Conservation (phyloP, 345 rosid species). For the Eucalyptus erythrocorys region DNA sequence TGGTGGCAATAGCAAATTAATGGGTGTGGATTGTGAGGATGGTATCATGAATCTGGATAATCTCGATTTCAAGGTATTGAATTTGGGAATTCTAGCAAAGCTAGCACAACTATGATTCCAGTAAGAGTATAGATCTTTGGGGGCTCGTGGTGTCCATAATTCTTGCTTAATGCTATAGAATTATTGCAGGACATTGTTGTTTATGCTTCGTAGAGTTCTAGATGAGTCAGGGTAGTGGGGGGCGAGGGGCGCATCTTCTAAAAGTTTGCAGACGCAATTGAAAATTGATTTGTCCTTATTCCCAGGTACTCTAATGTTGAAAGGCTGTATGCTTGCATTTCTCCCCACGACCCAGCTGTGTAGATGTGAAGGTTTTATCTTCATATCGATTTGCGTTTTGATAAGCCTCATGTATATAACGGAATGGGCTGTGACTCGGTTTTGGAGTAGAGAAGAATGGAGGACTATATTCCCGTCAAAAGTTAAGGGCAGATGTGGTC, state of each 20-base stretch:
- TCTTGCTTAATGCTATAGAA: neutral
- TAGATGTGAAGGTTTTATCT: neutral
- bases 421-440: neutral
- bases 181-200: neutral
- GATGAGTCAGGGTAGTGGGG: neutral
- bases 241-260: neutral
- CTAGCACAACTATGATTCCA: neutral
- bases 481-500: neutral
- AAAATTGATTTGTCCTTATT: neutral
- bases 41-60: slow-evolving; percentile 79
- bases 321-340: neutral
- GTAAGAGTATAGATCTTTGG: neutral
- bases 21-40: slow-evolving; percentile 83
- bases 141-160: neutral
- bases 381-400: neutral
- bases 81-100: slow-evolving; percentile 65
- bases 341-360: neutral
- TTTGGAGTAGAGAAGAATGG: neutral
- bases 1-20: slow-evolving; percentile 73
- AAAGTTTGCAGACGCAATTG: neutral
- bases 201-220: neutral
- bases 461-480: too few species aligned
- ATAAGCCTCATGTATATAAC: neutral
- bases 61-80: slow-evolving; percentile 88
- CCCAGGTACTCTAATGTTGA: neutral